Percentiles rank a stretch among this genome's conserved stretches.
These are phyloP conservation scores for Erysimum cheiri DNA, from an alignment of 441 rosid species.

Conservation along the genomic window DNA sequence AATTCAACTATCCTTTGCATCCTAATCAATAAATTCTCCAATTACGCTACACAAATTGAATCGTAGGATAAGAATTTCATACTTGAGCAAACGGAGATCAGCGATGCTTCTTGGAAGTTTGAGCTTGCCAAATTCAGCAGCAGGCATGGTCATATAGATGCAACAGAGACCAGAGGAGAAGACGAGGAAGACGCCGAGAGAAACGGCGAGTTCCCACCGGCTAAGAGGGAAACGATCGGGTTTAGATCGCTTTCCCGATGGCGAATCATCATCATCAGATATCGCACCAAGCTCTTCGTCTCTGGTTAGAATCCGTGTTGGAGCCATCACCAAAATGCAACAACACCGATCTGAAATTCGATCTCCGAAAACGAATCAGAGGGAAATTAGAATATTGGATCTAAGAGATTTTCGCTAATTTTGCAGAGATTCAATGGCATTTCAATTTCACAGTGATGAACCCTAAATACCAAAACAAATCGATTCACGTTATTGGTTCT, in stretches of 20 bases:
- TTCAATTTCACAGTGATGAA: neutral
- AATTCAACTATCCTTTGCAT: neutral
- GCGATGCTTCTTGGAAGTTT: constrained; percentile 86
- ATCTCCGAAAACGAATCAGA: too few relatives aligned
- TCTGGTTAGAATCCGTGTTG: constrained; percentile 57
- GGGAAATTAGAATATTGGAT: constrained; percentile 15
- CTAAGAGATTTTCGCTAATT: constrained; percentile 19
- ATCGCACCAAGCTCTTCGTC: constrained; percentile 62
- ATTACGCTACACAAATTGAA: neutral
- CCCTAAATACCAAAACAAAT: constrained; percentile 7
- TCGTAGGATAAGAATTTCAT: neutral
- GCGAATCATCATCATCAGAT: constrained; percentile 69
- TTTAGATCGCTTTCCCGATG: constrained; percentile 64
- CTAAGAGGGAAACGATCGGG: constrained; percentile 77
- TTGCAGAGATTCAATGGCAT: constrained; percentile 1
- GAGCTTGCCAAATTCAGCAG: constrained; percentile 71
- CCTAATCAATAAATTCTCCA: neutral
- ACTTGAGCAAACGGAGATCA: constrained; percentile 81
- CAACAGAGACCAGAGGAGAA: constrained; percentile 74
- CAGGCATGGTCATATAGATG: constrained; percentile 81
- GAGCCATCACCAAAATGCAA: constrained; percentile 50
- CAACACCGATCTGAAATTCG: neutral
- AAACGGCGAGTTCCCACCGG: constrained; percentile 80
- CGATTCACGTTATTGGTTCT: constrained; percentile 7
- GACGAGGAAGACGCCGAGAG: constrained; percentile 68